Evolutionary conservation across 768 basidiomycete genomes (phyloP).

Genomic region (Mycena amicta): DNA sequence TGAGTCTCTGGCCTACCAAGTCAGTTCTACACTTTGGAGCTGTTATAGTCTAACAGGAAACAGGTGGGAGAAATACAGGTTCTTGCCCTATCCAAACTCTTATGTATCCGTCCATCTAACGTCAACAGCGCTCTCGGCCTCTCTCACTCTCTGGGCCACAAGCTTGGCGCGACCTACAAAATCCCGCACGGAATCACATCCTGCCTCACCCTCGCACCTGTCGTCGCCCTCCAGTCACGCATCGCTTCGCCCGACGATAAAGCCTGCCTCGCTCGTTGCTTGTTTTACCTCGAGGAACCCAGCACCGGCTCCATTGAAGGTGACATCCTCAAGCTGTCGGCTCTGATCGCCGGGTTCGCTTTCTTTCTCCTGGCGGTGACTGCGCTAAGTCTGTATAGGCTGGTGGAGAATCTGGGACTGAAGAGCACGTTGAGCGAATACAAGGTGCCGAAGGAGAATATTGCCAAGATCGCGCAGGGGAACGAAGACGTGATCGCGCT

Average conservation of each 20-base stretch:
- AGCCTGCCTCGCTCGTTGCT: slow-evolving; percentile 53
- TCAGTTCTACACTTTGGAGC: slow-evolving; percentile 24
- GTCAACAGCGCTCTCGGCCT: slow-evolving; percentile 61
- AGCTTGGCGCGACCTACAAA: slow-evolving; percentile 68
- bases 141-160: slow-evolving; percentile 76
- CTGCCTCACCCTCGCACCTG: slow-evolving; percentile 73
- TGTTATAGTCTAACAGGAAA: not conserved
- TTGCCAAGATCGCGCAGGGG: slow-evolving; percentile 51
- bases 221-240: slow-evolving; percentile 60
- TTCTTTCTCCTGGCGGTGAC: not conserved
- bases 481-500: slow-evolving; percentile 48
- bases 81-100: slow-evolving; percentile 9
- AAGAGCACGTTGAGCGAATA: slow-evolving; percentile 60
- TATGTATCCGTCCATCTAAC: not conserved
- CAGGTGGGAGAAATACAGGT: slow-evolving; percentile 50
- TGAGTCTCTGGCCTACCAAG: slow-evolving; percentile 74
- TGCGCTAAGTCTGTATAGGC: slow-evolving; percentile 37
- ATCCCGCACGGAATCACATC: slow-evolving; percentile 87
- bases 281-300: slow-evolving; percentile 61
- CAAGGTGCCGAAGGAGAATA: slow-evolving; percentile 61
- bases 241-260: slow-evolving; percentile 64
- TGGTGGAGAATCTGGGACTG: slow-evolving; percentile 62
- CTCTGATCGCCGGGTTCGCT: slow-evolving; percentile 56
- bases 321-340: slow-evolving; percentile 58
- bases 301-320: slow-evolving; percentile 66